Base-by-base conservation (phyloP, 345 rosid genomes). In the Salix udensis region DNA sequence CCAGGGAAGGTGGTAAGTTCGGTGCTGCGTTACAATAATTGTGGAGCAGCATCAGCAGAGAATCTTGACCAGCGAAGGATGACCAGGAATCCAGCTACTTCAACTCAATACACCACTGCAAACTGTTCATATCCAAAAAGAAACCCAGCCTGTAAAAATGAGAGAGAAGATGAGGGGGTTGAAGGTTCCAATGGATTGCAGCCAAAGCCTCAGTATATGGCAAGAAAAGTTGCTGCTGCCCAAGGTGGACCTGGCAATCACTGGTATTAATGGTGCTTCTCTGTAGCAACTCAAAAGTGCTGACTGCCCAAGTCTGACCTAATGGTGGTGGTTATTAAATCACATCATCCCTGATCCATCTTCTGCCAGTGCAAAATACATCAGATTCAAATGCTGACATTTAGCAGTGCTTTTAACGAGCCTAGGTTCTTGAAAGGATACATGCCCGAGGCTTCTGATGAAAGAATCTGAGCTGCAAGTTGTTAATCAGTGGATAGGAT, bases 1-100 rank as follows among this genome's bases (percentile, higher is more conserved):
- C 96, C 96, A 19, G 96, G 94, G 65, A 93, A 93, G 82, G 94
- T 93, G n/a, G 91, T 91, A 64, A 86, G 97, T 23, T 89, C 98
- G 4, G 94, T 91, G 42, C 77, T 89, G 77, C 96, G 96, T 42
- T 90, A 95, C 85, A 90, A 89, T 88, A 90, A 89, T 74, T 91
- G 98, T 52, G 91, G 91, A 16, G 90, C 87, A 28, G 91, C 88
- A 44, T 85, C 88, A 9, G 88, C 87, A 6, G 97, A 91, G 76
- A 83, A 89, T 71, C 85, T 91, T 16, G 98, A 89, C 71, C 96
- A 89, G 74, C 86, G 92, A 67, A 88, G 96, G 83, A 85, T 82
- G 88, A 80, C 78, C n/a, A 86, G 96, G 75, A 88, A 93, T 74
- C 89, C 97, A 15, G 84, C 87, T 39, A 90, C 79, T 46, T 58